A percentile compares a stretch with the other conserved stretches of the same genome.
phyloP scores from a whole-genome alignment of 306 rosid genomes.

The Prinsepia uniflora region DNA sequence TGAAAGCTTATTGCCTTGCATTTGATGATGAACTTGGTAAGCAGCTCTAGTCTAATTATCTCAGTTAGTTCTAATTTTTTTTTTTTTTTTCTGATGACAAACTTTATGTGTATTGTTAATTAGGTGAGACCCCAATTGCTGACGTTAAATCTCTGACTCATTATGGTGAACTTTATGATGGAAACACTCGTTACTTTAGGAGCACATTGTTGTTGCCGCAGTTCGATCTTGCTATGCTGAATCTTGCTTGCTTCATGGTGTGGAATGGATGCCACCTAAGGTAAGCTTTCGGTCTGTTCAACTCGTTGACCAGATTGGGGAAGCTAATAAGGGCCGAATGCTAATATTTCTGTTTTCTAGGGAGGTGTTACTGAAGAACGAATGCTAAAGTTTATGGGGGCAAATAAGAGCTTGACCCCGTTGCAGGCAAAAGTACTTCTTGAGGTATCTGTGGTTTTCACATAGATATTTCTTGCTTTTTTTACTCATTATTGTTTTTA shows the following conservation, averaged over 20 bases:
- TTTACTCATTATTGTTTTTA: constrained; percentile 14
- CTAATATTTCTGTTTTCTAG: constrained; percentile 33
- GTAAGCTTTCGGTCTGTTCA: constrained; percentile 32
- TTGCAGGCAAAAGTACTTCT: constrained; percentile 69
- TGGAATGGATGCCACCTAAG: constrained; percentile 97
- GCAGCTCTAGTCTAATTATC: constrained; percentile 11
- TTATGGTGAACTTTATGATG: constrained; percentile 95
- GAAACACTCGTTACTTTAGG: constrained; percentile 93
- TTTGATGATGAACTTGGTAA: constrained; percentile 89
- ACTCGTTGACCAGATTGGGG: background rate
- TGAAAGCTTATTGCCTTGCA: constrained; percentile 93
- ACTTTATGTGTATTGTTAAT: constrained; percentile 27
- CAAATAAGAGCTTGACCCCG: constrained; percentile 63
- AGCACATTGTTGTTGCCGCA: constrained; percentile 89
- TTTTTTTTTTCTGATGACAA: constrained; percentile 15
- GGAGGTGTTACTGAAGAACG: constrained; percentile 96
- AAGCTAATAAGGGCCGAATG: background rate
- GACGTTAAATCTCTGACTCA: constrained; percentile 89
- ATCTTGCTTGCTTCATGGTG: constrained; percentile 91
- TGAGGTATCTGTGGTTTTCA: constrained; percentile 54
- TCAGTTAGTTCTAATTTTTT: background rate
- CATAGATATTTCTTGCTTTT: constrained; percentile 9
- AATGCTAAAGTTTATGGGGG: constrained; percentile 95
- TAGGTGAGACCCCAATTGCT: constrained; percentile 82
- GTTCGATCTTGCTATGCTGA: constrained; percentile 94